Evolutionary conservation across 2,329 filamentous ascomycete genomes (phyloP).

Genomic region (Aspergillus japonicus): DNA sequence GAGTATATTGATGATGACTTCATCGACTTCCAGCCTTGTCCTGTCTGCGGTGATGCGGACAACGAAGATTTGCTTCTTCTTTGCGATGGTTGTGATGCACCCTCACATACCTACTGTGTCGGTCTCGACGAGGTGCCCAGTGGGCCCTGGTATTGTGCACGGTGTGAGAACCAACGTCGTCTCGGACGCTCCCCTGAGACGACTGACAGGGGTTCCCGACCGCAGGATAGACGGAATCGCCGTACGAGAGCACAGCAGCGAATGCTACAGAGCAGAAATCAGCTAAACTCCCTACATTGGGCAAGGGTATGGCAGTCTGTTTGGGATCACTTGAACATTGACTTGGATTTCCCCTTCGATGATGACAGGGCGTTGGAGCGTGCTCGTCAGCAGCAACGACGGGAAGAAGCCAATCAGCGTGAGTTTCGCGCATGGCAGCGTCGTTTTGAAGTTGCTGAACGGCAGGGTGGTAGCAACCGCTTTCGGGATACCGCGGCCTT

Average conservation of each 20-base stretch:
- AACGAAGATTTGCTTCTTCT: conserved; percentile 82
- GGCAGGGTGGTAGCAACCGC: conserved; percentile 70
- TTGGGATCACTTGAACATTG: conserved; percentile 73
- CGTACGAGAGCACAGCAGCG: conserved; percentile 49
- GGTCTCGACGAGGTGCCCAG: conserved; percentile 74
- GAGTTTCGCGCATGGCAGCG: conserved; percentile 75
- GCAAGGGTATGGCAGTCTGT: conserved; percentile 84
- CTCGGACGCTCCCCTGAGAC: conserved; percentile 39
- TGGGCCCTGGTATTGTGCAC: conserved; percentile 87
- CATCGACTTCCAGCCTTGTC: conserved; percentile 68
- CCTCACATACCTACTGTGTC: conserved; percentile 90
- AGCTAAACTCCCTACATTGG: conserved; percentile 59
- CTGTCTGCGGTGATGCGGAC: conserved; percentile 77
- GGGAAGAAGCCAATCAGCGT: conserved; percentile 52
- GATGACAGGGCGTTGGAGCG: conserved; percentile 63
- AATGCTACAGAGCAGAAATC: conserved; percentile 39
- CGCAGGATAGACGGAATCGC: conserved; percentile 47
- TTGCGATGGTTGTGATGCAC: conserved; percentile 86
- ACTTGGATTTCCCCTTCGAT: conserved; percentile 83
- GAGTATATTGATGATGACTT: conserved; percentile 68
- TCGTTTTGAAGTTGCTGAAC: conserved; percentile 75
- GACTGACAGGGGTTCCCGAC: conserved; percentile 29
- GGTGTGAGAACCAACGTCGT: conserved; percentile 60
- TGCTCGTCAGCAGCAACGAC: conserved; percentile 53
- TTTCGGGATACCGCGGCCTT: conserved; percentile 68